Evolutionary conservation across 441 rosid species (phyloP).

Genomic region (Jatropha multifida): DNA sequence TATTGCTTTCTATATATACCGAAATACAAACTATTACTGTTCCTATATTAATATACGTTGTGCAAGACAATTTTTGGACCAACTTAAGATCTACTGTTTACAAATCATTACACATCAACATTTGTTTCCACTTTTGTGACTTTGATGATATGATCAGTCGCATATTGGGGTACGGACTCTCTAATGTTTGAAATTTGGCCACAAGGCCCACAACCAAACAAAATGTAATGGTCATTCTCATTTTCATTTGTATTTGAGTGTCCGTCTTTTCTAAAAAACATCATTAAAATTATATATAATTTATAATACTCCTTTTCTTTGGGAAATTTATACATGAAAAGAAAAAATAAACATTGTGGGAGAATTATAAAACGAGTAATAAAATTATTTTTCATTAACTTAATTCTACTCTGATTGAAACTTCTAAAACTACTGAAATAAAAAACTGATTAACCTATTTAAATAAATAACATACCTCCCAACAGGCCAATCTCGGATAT

Average conservation of each 20-base stretch:
- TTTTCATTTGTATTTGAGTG: neutral
- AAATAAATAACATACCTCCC: conserved; percentile 48
- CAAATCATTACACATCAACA: neutral
- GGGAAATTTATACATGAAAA: too few relatives aligned
- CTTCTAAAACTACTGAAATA: too few relatives aligned
- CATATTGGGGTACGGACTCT: neutral
- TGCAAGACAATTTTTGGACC: neutral
- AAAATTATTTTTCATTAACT: too few relatives aligned
- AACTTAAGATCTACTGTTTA: neutral
- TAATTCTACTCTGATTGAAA: too few relatives aligned
- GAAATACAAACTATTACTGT: too few relatives aligned
- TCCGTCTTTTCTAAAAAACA: too few relatives aligned
- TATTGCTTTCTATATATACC: too few relatives aligned
- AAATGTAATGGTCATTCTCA: neutral
- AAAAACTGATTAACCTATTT: neutral
- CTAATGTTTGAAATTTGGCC: neutral
- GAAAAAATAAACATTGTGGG: too few relatives aligned
- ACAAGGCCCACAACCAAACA: neutral
- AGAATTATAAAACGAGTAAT: too few relatives aligned
- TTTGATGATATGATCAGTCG: neutral
- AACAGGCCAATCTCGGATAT: conserved; percentile 67
- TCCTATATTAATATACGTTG: too few relatives aligned
- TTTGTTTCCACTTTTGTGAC: neutral
- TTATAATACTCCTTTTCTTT: too few relatives aligned
- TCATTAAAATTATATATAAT: too few relatives aligned